Evolutionary conservation across 148 eudicot genomes (phyloP), one percentile per base, ranked within the genome.

Genomic region (Drosera capensis): DNA sequence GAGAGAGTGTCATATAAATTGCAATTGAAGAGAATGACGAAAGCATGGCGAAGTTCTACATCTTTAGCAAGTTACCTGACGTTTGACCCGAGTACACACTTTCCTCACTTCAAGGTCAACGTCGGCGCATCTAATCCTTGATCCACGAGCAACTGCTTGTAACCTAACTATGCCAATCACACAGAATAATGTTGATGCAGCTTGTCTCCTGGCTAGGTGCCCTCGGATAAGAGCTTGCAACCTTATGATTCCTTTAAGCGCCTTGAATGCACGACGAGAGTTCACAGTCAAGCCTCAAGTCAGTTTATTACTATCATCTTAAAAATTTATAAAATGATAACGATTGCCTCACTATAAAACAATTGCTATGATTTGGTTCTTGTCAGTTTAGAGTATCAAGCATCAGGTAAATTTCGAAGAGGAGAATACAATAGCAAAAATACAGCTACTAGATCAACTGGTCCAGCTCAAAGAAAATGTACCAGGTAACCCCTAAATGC

Each of bases 201-300:
- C 79, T 58, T 73, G 75, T 62, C 79, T 51, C 47, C 79, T 58
- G 45, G 69, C 79, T 43, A 73, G 26, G 54, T 73, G 75, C 43
- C 79, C 79, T 51, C 79, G 79, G 52, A 73, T 62, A 34, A 73
- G 69, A 40, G 79, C 79, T 54, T 73, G 79, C 55, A 73, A 61
- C 71, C 74, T 65, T 61, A 73, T 73, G n/a, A n/a, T n/a, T n/a
- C n/a, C n/a, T n/a, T n/a, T n/a, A n/a, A n/a, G n/a, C n/a, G n/a
- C n/a, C n/a, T 64, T 60, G 51, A 73, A 73, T 50, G 75, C 79
- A 22, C 79, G 75, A 13, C 72, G 75, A 34, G 79, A 74, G 74
- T 73, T 42, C 63, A 69, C 7, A 68, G 14, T 41, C 52, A 20
- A 59, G 12, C 40, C 38, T 54, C 14, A 70, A 24, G 40, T 54